Conservation (phyloP, 495 filamentous ascomycete species). For the Talaromyces proteolyticus region DNA sequence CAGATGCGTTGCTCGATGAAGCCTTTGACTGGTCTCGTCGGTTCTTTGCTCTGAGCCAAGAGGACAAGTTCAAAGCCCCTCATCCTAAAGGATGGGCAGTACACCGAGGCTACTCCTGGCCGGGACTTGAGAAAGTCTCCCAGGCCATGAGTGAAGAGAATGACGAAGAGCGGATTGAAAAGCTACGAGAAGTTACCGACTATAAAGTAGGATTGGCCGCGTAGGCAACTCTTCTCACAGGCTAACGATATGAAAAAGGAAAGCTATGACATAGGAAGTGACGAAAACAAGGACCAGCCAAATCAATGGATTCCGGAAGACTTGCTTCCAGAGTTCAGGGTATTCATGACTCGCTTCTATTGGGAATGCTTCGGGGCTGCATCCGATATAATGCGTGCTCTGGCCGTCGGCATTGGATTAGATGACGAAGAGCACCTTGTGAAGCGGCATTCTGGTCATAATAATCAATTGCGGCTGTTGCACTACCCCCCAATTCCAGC, state of each 20-base stretch:
- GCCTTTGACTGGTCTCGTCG: slow-evolving; percentile 48
- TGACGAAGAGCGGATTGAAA: slow-evolving; percentile 25
- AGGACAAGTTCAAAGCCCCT: slow-evolving; percentile 49
- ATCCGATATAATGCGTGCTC: slow-evolving; percentile 43
- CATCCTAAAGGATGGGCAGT: slow-evolving; percentile 51
- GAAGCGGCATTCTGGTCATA: slow-evolving; percentile 47
- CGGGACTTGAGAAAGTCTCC: slow-evolving; percentile 59
- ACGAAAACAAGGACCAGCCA: slow-evolving; percentile 45
- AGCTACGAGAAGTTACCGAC: slow-evolving; percentile 30
- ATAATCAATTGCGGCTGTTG: slow-evolving; percentile 59
- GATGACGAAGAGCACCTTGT: slow-evolving; percentile 46
- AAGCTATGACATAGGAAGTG: slow-evolving; percentile 62
- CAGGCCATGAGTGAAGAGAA: slow-evolving; percentile 45
- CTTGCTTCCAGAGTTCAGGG: slow-evolving; percentile 51
- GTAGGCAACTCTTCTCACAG: background rate
- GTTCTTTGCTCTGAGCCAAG: slow-evolving; percentile 38
- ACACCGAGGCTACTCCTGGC: slow-evolving; percentile 63
- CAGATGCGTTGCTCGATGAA: slow-evolving; percentile 37
- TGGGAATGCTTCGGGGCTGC: slow-evolving; percentile 39
- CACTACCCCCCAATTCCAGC: slow-evolving; percentile 59
- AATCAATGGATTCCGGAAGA: slow-evolving; percentile 62
- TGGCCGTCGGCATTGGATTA: slow-evolving; percentile 37
- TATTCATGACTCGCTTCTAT: slow-evolving; percentile 54
- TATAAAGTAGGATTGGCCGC: slow-evolving; percentile 29
- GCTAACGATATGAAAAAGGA: slow-evolving; percentile 34